Evolutionary conservation across 352 stramenopile species (phyloP).

Genomic region (Thraustochytrium sp.): DNA sequence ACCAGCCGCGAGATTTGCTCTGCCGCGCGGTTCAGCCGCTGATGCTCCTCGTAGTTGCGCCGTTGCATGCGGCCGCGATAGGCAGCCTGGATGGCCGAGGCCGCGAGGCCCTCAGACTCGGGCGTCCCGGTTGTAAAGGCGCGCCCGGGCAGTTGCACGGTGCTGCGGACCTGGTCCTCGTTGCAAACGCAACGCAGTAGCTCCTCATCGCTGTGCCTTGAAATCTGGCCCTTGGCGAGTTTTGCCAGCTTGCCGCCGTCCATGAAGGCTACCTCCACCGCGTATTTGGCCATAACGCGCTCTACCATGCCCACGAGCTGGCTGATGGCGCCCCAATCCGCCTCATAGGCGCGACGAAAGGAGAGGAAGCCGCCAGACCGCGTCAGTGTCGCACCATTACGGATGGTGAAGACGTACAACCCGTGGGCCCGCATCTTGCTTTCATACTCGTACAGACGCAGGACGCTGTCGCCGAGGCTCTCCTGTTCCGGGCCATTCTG

Average conservation of each 20-base stretch:
- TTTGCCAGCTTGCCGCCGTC: constrained; percentile 68
- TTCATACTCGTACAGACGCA: constrained; percentile 49
- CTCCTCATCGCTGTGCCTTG: constrained; percentile 54
- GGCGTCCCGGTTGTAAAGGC: neutral
- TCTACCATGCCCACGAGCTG: constrained; percentile 67
- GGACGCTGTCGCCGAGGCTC: constrained; percentile 22
- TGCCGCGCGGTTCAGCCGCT: constrained; percentile 61
- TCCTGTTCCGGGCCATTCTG: neutral
- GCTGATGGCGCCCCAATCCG: constrained; percentile 71
- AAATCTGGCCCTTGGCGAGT: constrained; percentile 62
- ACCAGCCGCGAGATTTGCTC: constrained; percentile 65
- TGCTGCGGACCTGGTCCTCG: constrained; percentile 65
- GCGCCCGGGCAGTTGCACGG: constrained; percentile 27
- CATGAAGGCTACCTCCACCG: constrained; percentile 72
- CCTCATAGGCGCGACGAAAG: constrained; percentile 64
- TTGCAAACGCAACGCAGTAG: constrained; percentile 74
- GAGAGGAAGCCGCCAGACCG: constrained; percentile 76
- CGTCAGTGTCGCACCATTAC: constrained; percentile 67
- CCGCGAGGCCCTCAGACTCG: constrained; percentile 48
- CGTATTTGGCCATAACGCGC: constrained; percentile 66
- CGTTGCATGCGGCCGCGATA: constrained; percentile 47
- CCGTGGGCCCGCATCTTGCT: constrained; percentile 49
- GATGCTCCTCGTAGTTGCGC: constrained; percentile 58
- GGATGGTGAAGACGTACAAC: constrained; percentile 78
- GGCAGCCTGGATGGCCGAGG: constrained; percentile 62